Evolutionary conservation across 2,329 filamentous ascomycete genomes (phyloP).

Genomic region (Calycina marina): DNA sequence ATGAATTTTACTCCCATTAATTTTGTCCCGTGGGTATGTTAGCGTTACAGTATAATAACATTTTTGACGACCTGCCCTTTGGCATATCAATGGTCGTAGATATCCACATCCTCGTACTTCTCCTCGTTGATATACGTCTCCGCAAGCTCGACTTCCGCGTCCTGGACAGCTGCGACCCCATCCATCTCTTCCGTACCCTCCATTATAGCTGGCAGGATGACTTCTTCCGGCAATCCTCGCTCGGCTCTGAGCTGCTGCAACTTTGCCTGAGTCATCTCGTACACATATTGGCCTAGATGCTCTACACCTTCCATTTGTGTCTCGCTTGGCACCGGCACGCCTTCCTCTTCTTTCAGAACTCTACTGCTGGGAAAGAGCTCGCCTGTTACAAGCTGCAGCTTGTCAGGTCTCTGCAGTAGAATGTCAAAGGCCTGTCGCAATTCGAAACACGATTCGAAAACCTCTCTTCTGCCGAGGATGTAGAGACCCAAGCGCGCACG

Average conservation of each 20-base stretch:
- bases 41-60: too few species aligned
- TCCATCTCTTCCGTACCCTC: constrained; percentile 2
- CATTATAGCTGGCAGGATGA: constrained; percentile 2
- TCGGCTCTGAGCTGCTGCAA: constrained; percentile 20
- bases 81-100: constrained; percentile 3
- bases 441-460: constrained; percentile 84
- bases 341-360: constrained; percentile 28
- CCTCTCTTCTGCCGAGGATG: constrained; percentile 71
- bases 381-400: constrained; percentile 65
- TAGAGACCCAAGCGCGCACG: constrained; percentile 85
- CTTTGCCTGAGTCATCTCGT: constrained; percentile 66
- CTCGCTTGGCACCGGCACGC: constrained; percentile 35
- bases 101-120: constrained; percentile 14
- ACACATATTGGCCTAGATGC: constrained; percentile 91
- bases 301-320: constrained; percentile 81
- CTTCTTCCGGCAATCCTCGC: constrained; percentile 15
- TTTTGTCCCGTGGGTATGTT: too few species aligned
- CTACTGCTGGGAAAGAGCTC: constrained; percentile 70
- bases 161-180: constrained; percentile 8
- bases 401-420: constrained; percentile 64
- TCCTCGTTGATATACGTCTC: too few species aligned
- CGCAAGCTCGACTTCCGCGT: too few species aligned
- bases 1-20: too few species aligned
- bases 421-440: constrained; percentile 73
- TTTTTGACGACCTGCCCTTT: too few species aligned